phyloP scores from a whole-genome alignment of 2,329 filamentous ascomycete genomes.

The Pseudonectria buxi region DNA sequence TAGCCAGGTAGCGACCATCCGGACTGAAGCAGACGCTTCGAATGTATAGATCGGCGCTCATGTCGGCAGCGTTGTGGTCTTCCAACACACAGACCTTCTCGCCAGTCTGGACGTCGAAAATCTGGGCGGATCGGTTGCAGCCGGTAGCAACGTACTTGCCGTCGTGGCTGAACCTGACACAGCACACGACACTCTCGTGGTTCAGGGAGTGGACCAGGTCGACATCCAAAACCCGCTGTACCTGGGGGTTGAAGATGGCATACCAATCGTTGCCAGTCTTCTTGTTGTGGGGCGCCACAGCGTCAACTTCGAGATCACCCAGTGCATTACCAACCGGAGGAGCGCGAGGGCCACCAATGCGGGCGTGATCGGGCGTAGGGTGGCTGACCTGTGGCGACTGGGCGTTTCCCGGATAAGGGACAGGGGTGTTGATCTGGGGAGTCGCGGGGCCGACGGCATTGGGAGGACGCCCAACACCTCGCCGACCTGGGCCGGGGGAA shows the following conservation, averaged over 20 bases:
- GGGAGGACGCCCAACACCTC: conserved; percentile 60
- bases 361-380: conserved; percentile 64
- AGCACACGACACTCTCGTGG: conserved; percentile 96
- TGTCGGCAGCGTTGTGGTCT: conserved; percentile 72
- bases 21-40: conserved; percentile 98
- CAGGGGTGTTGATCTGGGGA: conserved; percentile 82
- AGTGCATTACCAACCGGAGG: conserved; percentile 56
- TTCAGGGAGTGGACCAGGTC: conserved; percentile 87
- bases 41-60: conserved; percentile 91
- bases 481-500: conserved; percentile 77
- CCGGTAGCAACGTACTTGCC: conserved; percentile 94
- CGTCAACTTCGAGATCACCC: conserved; percentile 80
- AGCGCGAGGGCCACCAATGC: conserved; percentile 44
- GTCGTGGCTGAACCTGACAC: conserved; percentile 92
- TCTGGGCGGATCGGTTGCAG: conserved; percentile 98
- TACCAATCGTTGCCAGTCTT: conserved; percentile 91
- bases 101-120: conserved; percentile 86
- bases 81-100: conserved; percentile 85
- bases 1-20: conserved; percentile 87
- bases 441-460: conserved; percentile 66
- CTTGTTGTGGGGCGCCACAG: conserved; percentile 79
- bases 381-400: conserved; percentile 84
- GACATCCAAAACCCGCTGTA: conserved; percentile 84
- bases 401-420: conserved; percentile 75
- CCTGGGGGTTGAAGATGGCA: conserved; percentile 89